Base-by-base conservation (phyloP, 257 asterid species). In the Solanum ossicruentum region DNA sequence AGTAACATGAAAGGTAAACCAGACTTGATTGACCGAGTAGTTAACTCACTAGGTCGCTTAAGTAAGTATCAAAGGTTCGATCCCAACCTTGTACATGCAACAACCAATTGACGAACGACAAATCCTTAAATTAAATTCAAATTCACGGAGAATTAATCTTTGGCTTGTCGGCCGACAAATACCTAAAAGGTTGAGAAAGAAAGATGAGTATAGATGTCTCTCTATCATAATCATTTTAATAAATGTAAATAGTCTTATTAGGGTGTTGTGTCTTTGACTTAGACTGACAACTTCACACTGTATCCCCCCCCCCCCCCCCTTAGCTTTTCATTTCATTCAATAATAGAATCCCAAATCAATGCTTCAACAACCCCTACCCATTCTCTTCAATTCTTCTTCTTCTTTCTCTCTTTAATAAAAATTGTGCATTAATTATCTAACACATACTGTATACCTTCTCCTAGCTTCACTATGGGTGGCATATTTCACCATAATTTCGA, bases 211-310 rank as follows among this genome's bases (percentile, higher is more conserved):
- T 23, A 75, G 45, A 13, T 49, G 12, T 75, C 45, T 75, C 60
- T 8, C 61, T 49, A n/a, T 39, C 61, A 8, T 23, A 21, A 47
- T 23, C 66, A n/a, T 9, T 58, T 77, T 51, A 51, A 51, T 77
- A 77, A 47, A 47, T 51, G 63, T 63, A 15, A 8, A 8, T 9
- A 26, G 41, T 12, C 63, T 23, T 49, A 23, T 23, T 51, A 51
- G 63, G 21, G 61, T 77, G 47, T 58, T 77, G 21, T 51, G 63
- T 77, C 82, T 77, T 77, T 77, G 82, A 77, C 82, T 77, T 51
- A 45, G 47, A 77, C 82, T 77, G 82, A 77, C 82, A 77, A 16
- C 7, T 77, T 51, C 82, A 75, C 63, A 21, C 61, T 12, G 61
- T 15, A 36, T n/a, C n/a, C n/a, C 77, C 23, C 18, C 28, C n/a